Percentiles rank a stretch among this genome's conserved stretches.
phyloP scores from a whole-genome alignment of 1,284 basidiomycete species.

The Cerioporus squamosus region DNA sequence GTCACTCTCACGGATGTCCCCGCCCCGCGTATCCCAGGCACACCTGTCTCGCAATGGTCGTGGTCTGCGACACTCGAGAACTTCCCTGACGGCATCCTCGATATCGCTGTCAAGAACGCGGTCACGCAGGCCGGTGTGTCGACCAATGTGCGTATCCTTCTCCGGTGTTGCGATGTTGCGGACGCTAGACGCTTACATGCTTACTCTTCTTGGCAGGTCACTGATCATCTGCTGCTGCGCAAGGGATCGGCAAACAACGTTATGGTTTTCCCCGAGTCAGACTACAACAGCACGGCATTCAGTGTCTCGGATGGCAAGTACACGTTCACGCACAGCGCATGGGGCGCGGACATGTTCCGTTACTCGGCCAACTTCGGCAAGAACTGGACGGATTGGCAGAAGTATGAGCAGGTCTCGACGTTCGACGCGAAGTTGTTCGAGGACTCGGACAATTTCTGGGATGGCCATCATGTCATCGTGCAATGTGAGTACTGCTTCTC shows the following conservation, averaged over 20 bases:
- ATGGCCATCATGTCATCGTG: conserved; percentile 82
- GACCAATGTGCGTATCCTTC: conserved; percentile 54
- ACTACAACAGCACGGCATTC: conserved; percentile 75
- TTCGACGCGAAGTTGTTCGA: conserved; percentile 65
- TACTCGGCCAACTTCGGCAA: conserved; percentile 88
- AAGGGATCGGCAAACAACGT: conserved; percentile 78
- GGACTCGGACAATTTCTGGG: conserved; percentile 70
- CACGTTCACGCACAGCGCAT: conserved; percentile 79
- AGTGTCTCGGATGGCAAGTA: conserved; percentile 64
- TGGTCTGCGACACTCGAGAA: conserved; percentile 77
- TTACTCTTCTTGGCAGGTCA: conserved; percentile 47
- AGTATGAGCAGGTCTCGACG: conserved; percentile 74
- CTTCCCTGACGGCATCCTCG: conserved; percentile 81
- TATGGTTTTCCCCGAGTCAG: conserved; percentile 81
- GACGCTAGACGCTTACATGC: no score
- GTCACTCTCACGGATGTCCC: conserved; percentile 48
- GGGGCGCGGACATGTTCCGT: conserved; percentile 86
- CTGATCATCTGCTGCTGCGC: conserved; percentile 79
- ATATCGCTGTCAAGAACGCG: conserved; percentile 70
- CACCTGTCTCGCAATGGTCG: conserved; percentile 62
- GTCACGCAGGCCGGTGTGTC: conserved; percentile 44
- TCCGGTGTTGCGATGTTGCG: background rate
- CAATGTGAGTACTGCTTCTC: conserved; percentile 64
- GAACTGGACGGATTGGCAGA: conserved; percentile 80
- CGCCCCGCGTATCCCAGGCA: conserved; percentile 53